These are phyloP conservation scores for Avicennia marina DNA, from an alignment of 257 asterid genomes.

Conservation along the genomic window DNA sequence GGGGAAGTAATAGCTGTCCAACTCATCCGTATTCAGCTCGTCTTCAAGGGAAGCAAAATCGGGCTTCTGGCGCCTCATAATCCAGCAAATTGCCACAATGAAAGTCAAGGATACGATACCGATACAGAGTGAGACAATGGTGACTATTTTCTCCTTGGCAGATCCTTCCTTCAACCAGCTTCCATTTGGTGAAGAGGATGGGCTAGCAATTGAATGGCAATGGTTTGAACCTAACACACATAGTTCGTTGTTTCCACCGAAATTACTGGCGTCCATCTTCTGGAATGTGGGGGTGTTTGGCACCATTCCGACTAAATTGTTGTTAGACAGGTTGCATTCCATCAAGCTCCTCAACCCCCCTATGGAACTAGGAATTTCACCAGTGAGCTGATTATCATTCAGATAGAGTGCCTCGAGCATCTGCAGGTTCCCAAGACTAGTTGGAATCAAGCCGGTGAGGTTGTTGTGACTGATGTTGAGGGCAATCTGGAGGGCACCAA, in stretches of 20 bases:
- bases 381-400: constrained; percentile 68
- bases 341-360: constrained; percentile 64
- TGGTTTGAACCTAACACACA: constrained; percentile 29
- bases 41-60: constrained; percentile 42
- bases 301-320: constrained; percentile 54
- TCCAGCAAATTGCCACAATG: constrained; percentile 53
- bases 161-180: constrained; percentile 49
- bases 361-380: constrained; percentile 72
- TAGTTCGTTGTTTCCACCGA: constrained; percentile 58
- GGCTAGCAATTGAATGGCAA: constrained; percentile 34
- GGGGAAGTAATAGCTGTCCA: constrained; percentile 60
- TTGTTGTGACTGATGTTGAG: constrained; percentile 69
- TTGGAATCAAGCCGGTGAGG: constrained; percentile 61
- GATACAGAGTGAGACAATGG: constrained; percentile 45
- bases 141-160: constrained; percentile 47
- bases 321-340: constrained; percentile 78
- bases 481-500: constrained; percentile 69
- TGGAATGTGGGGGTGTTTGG: constrained; percentile 65
- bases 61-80: constrained; percentile 30
- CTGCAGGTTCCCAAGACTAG: constrained; percentile 57
- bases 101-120: constrained; percentile 49
- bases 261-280: constrained; percentile 69
- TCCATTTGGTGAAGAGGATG: constrained; percentile 18
- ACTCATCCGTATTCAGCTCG: constrained; percentile 31
- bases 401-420: constrained; percentile 75